Conservation (phyloP, 371 early-diverging fungal species). For the Blakeslea trispora region DNA sequence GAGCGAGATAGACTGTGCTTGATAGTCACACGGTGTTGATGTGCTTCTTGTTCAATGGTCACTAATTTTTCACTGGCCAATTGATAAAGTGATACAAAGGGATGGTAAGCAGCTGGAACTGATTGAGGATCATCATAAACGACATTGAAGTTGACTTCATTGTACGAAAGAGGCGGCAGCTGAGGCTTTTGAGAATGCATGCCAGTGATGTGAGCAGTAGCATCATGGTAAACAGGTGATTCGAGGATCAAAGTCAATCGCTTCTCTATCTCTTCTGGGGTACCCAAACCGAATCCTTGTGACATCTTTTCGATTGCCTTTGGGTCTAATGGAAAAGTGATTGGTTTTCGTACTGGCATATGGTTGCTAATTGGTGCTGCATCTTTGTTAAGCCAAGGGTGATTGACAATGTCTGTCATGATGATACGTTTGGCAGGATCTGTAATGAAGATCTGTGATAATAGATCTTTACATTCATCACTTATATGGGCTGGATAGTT, state of each 20-base stretch:
- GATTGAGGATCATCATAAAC: slow-evolving; percentile 47
- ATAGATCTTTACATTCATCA: slow-evolving; percentile 73
- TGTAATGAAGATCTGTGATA: slow-evolving; percentile 78
- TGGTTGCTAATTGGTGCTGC: slow-evolving; percentile 60
- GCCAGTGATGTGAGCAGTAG: slow-evolving; percentile 23
- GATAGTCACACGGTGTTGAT: slow-evolving; percentile 10
- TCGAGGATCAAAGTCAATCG: slow-evolving; percentile 60
- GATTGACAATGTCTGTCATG: slow-evolving; percentile 73
- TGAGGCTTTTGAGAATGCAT: slow-evolving; percentile 11
- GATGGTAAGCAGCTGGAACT: slow-evolving; percentile 58
- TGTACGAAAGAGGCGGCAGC: slow-evolving; percentile 7
- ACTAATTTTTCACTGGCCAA: slow-evolving; percentile 77
- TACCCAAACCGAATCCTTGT: slow-evolving; percentile 82
- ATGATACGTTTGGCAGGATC: slow-evolving; percentile 74
- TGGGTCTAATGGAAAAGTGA: slow-evolving; percentile 68
- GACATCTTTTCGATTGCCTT: slow-evolving; percentile 78
- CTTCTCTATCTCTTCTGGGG: slow-evolving; percentile 66
- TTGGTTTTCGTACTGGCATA: slow-evolving; percentile 68
- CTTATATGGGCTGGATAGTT: slow-evolving; percentile 84
- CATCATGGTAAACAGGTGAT: slow-evolving; percentile 37
- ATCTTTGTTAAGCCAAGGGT: slow-evolving; percentile 88
- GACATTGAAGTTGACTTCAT: slow-evolving; percentile 11
- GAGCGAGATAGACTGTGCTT: slow-evolving; percentile 36
- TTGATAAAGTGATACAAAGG: slow-evolving; percentile 83
- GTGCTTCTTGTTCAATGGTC: slow-evolving; percentile 43